Percentiles rank a stretch among this genome's conserved stretches.
Evolutionary conservation across 306 rosid genomes (phyloP).

Genomic region (cucumber (Cucumis sativus)): Cucumber_9930_V3 NC_026658.2:21890501-21891000

Average conservation of each 20-base stretch:
- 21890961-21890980: conserved; percentile 10
- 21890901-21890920: conserved; percentile 9
- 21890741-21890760: conserved; percentile 23
- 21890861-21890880: conserved; percentile 19
- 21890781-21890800: conserved; percentile 29
- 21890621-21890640: background rate
- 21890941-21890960: conserved; percentile 24
- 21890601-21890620: background rate
- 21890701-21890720: conserved; percentile 5
- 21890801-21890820: conserved; percentile 20
- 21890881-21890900: conserved; percentile 18
- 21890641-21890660: background rate
- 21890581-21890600: conserved; percentile 8
- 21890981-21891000: conserved; percentile 27
- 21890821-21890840: conserved; percentile 18
- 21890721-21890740: conserved; percentile 18
- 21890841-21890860: conserved; percentile 17
- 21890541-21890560: conserved; percentile 14
- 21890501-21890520: background rate
- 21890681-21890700: background rate
- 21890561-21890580: conserved; percentile 16
- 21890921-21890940: conserved; percentile 17
- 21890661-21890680: background rate
- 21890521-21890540: conserved; percentile 19
- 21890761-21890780: conserved; percentile 16